These are phyloP conservation scores for Scolecobasidium constrictum DNA, from an alignment of 2,329 filamentous ascomycete species.

Conservation along the genomic window DNA sequence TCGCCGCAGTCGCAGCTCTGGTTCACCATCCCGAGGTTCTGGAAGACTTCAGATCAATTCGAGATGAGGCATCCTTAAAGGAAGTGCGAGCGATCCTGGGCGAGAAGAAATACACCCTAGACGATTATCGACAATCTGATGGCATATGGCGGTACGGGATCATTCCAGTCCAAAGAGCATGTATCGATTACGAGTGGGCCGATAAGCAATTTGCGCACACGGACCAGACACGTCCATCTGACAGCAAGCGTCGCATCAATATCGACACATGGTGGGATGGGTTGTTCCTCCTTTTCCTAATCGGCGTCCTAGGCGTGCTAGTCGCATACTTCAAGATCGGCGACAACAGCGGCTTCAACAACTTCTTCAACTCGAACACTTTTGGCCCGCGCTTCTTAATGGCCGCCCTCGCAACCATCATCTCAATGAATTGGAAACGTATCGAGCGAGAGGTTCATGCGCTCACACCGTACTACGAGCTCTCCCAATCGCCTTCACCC, in stretches of 20 bases:
- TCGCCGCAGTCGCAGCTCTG: slow-evolving; percentile 7
- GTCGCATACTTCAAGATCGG: slow-evolving; percentile 8
- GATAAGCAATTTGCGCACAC: not conserved
- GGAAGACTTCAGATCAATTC: slow-evolving; percentile 5
- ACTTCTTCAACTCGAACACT: slow-evolving; percentile 9
- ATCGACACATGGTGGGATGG: slow-evolving; percentile 2
- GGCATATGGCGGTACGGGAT: slow-evolving; percentile 9
- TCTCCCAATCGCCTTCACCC: not conserved
- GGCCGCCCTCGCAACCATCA: slow-evolving; percentile 2
- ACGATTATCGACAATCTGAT: slow-evolving; percentile 3
- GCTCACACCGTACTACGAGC: slow-evolving; percentile 3
- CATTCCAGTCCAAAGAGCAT: not conserved
- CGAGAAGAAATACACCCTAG: not conserved
- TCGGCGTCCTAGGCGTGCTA: slow-evolving; percentile 2
- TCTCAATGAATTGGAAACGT: slow-evolving; percentile 2
- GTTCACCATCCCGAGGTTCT: slow-evolving; percentile 9
- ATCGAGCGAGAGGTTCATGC: slow-evolving; percentile 4
- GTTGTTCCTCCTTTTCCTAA: slow-evolving; percentile 3
- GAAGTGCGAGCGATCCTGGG: slow-evolving; percentile 3
- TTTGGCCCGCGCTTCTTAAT: slow-evolving; percentile 11
- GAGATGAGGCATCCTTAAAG: not conserved
- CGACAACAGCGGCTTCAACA: slow-evolving; percentile 7
- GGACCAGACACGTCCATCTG: too few species aligned
- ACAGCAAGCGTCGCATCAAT: not conserved
- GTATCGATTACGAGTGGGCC: not conserved